These are phyloP conservation scores for Alternaria brassicicola DNA, from an alignment of 2,329 filamentous ascomycete species.

Conservation along the genomic window DNA sequence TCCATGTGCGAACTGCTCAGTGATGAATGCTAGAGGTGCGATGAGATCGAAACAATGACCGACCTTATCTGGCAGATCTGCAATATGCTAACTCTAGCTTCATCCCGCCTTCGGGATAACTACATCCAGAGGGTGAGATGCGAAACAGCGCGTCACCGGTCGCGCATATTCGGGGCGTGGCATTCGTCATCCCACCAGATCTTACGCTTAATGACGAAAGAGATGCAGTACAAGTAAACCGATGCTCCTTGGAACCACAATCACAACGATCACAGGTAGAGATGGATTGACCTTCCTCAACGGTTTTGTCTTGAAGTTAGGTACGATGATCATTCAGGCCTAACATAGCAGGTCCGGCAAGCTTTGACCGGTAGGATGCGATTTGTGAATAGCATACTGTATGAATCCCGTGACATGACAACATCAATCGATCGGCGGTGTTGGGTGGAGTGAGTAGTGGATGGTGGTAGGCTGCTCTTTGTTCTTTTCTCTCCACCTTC, in stretches of 20 bases:
- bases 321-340: background rate
- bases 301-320: background rate
- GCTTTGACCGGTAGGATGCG: background rate
- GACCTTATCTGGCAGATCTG: background rate
- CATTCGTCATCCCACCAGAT: background rate
- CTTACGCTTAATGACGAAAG: background rate
- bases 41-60: background rate
- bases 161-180: background rate
- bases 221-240: background rate
- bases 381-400: background rate
- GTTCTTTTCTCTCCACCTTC: background rate
- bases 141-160: background rate
- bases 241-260: background rate
- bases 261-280: background rate
- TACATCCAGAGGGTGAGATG: background rate
- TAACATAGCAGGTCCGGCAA: background rate
- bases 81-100: background rate
- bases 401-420: background rate
- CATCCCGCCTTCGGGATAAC: background rate
- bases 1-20: background rate
- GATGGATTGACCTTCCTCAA: background rate
- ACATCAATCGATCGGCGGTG: background rate
- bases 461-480: background rate
- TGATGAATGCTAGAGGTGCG: background rate
- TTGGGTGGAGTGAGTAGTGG: background rate